Percentiles rank a stretch among this genome's conserved stretches.
Evolutionary conservation across 2,329 filamentous ascomycete genomes (phyloP).

Genomic region (Trichoderma sp.): DNA sequence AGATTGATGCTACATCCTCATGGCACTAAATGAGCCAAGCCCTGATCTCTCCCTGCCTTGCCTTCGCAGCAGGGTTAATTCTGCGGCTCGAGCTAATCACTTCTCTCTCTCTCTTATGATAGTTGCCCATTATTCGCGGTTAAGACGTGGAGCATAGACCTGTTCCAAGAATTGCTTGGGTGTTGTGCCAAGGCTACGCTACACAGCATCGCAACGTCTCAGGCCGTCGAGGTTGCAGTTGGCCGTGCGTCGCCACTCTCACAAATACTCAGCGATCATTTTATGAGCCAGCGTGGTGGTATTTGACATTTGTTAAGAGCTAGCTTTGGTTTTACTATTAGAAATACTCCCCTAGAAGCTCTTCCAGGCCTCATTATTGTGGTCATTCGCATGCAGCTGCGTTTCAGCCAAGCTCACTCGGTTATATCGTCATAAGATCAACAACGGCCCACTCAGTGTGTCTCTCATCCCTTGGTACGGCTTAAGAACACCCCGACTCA

Average conservation of each 20-base stretch:
- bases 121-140: not conserved
- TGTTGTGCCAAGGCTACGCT: slow-evolving; percentile 1
- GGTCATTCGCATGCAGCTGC: not conserved
- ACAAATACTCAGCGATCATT: slow-evolving; percentile 1
- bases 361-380: not conserved
- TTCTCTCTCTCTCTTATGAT: not conserved
- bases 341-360: not conserved
- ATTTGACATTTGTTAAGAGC: not conserved
- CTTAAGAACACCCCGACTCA: not conserved
- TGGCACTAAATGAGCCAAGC: slow-evolving; percentile 6
- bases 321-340: slow-evolving; percentile 1
- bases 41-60: slow-evolving; percentile 5
- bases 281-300: not conserved
- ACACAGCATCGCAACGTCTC: slow-evolving; percentile 13
- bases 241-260: not conserved
- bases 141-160: not conserved
- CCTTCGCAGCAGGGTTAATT: not conserved
- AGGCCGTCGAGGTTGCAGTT: slow-evolving; percentile 21
- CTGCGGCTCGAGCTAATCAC: slow-evolving; percentile 1
- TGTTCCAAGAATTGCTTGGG: not conserved
- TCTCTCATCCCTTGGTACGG: slow-evolving; percentile 11
- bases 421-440: slow-evolving; percentile 25
- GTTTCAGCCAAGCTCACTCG: slow-evolving; percentile 3
- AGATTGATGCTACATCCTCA: slow-evolving; percentile 21
- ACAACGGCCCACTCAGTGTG: slow-evolving; percentile 18